Evolutionary conservation across 2,329 filamentous ascomycete species (phyloP).

Genomic region (Juglanconis oblonga): DNA sequence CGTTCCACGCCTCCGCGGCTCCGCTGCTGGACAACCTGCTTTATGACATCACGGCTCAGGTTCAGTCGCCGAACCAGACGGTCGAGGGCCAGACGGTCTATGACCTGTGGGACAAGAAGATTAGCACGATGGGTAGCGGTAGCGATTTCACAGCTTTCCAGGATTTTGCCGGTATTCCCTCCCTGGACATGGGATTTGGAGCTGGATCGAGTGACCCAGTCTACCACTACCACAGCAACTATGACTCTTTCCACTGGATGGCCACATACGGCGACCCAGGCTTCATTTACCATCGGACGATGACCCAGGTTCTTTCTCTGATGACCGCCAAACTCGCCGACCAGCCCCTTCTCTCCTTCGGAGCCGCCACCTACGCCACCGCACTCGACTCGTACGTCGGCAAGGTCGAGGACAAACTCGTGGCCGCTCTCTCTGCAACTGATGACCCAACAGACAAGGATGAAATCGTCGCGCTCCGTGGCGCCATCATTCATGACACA

Average conservation of each 20-base stretch:
- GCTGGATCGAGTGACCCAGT: conserved; percentile 47
- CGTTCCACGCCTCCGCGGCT: conserved; percentile 58
- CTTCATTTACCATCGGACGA: conserved; percentile 62
- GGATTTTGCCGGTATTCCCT: conserved; percentile 50
- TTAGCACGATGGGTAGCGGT: conserved; percentile 54
- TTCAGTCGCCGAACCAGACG: conserved; percentile 19
- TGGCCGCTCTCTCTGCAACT: conserved; percentile 20
- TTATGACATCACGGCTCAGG: conserved; percentile 27
- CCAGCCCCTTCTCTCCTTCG: conserved; percentile 60
- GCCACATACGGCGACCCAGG: conserved; percentile 68
- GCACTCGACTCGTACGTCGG: conserved; percentile 52
- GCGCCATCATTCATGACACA: conserved; percentile 17
- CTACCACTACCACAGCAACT: conserved; percentile 81
- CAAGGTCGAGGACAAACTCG: conserved; percentile 48
- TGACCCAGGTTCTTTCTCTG: conserved; percentile 64
- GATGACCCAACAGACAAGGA: conserved; percentile 22
- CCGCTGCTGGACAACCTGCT: conserved; percentile 59
- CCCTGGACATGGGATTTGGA: conserved; percentile 52
- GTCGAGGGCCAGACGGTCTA: conserved; percentile 38
- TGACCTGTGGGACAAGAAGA: conserved; percentile 47
- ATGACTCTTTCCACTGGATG: conserved; percentile 86
- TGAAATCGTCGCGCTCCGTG: conserved; percentile 16
- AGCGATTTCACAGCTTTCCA: conserved; percentile 68
- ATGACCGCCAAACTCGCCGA: conserved; percentile 61
- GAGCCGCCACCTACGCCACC: conserved; percentile 61